A percentile compares a stretch with the other conserved stretches of the same genome.
Evolutionary conservation across 106 monocot species (phyloP).

Genomic region (Vanilla planifolia): DNA sequence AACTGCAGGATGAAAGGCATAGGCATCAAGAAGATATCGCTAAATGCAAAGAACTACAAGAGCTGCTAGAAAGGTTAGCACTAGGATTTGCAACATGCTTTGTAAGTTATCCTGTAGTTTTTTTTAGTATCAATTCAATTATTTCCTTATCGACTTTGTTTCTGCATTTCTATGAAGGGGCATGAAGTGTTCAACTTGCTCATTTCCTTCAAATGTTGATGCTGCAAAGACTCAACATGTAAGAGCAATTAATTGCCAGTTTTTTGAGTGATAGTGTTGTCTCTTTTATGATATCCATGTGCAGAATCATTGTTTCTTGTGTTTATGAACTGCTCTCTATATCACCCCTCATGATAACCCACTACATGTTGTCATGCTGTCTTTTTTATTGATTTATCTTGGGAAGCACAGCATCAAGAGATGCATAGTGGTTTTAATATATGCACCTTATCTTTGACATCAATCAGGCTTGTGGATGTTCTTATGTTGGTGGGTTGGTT

Average conservation of each 20-base stretch:
- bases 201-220: conserved; percentile 4
- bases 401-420: background rate
- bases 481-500: too few species aligned
- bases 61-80: conserved; percentile 66
- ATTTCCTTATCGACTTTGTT: background rate
- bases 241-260: background rate
- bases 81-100: background rate
- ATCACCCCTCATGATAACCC: background rate
- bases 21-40: conserved; percentile 54
- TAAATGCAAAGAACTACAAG: conserved; percentile 63
- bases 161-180: conserved; percentile 30
- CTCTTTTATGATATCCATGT: conserved; percentile 1
- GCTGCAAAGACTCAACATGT: background rate
- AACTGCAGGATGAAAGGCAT: conserved; percentile 61
- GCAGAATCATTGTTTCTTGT: too few species aligned
- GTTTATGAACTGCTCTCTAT: background rate
- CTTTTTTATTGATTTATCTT: background rate
- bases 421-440: too few species aligned
- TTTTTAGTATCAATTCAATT: background rate
- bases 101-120: background rate
- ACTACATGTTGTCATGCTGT: background rate
- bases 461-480: too few species aligned
- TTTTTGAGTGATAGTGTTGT: background rate
- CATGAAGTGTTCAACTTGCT: conserved; percentile 20
- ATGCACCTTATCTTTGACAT: too few species aligned